phyloP scores from a whole-genome alignment of 2,329 filamentous ascomycete species.

The Colletotrichum noveboracense region DNA sequence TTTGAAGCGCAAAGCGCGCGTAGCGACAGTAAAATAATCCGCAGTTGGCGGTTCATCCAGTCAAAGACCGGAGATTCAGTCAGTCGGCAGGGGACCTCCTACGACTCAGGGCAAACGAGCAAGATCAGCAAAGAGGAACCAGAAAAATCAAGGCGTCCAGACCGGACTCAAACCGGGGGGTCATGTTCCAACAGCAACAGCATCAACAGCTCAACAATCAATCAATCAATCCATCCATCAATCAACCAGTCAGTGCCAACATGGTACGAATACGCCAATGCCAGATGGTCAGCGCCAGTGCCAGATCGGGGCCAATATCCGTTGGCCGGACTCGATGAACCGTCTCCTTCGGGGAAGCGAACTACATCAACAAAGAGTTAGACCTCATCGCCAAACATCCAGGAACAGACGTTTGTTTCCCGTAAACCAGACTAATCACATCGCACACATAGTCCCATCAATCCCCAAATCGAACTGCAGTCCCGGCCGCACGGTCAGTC shows the following conservation, averaged over 20 bases:
- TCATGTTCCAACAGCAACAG: neutral
- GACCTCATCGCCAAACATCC: neutral
- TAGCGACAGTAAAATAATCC: conserved; percentile 2
- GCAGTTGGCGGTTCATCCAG: neutral
- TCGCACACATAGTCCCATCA: neutral
- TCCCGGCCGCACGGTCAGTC: neutral
- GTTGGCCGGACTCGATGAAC: neutral
- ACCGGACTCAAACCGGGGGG: neutral
- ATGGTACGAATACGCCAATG: neutral
- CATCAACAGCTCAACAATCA: neutral
- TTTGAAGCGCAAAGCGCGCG: conserved; percentile 13
- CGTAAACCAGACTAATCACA: neutral
- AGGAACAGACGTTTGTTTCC: neutral
- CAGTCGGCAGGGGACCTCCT: neutral
- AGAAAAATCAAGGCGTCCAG: neutral
- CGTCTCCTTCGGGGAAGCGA: neutral
- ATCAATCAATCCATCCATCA: neutral
- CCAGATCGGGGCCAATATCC: neutral
- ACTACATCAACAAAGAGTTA: neutral
- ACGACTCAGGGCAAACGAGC: neutral
- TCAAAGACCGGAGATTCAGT: neutral
- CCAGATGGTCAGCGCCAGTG: neutral
- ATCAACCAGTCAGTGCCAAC: neutral
- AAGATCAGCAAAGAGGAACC: neutral
- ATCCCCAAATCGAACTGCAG: neutral